Base-by-base conservation (phyloP, 2,329 filamentous ascomycete genomes). In the Orbilia quercus region DNA sequence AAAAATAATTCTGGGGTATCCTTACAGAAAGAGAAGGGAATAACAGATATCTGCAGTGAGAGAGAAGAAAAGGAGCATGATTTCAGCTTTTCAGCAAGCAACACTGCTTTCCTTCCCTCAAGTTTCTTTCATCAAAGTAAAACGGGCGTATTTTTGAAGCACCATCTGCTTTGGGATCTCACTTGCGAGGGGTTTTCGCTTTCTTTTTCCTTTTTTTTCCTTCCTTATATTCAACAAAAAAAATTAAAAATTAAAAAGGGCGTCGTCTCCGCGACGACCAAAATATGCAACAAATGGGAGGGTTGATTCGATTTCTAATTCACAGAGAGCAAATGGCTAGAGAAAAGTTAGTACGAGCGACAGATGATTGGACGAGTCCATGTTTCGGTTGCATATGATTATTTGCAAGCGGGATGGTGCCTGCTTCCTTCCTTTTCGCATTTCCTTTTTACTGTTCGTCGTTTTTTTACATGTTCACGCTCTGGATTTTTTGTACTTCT, bases 121-220 rank as follows among this genome's bases (percentile, higher is more conserved):
- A 44, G 58, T 51, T 51, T 57, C 42, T 51, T 72, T 59, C 58
- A 72, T 72, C 59, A 72, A 72, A 72, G 51, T 51, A n/a, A 72
- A 64, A 73, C 60, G 40, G 48, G 60, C 54, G 31, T 54, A 42
- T 47, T 58, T 54, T 55, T 34, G 53, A 65, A 60, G 67, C 59
- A 72, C 53, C 23, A 44, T 38, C 45, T 57, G 57, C 50, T 71
- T 51, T 54, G 58, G 47, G 47, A 58, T 59, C 34, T 65, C 48
- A 54, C 53, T 59, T 45, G 54, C 51, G 16, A 31, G 7, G 11
- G 9, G 34, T 42, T 60, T 72, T 59, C 34, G 9, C 28, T 42
- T 60, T 72, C 53, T 23, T 60, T 59, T 54, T 16, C 28, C 60
- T 62, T 54, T 65, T 53, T 58, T n/a, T 40, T 31, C 53, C 44